A percentile compares a stretch with the other conserved stretches of the same genome.
These are phyloP conservation scores for Phytopythium chamaehyphon DNA, from an alignment of 352 stramenopile species.

Conservation along the genomic window DNA sequence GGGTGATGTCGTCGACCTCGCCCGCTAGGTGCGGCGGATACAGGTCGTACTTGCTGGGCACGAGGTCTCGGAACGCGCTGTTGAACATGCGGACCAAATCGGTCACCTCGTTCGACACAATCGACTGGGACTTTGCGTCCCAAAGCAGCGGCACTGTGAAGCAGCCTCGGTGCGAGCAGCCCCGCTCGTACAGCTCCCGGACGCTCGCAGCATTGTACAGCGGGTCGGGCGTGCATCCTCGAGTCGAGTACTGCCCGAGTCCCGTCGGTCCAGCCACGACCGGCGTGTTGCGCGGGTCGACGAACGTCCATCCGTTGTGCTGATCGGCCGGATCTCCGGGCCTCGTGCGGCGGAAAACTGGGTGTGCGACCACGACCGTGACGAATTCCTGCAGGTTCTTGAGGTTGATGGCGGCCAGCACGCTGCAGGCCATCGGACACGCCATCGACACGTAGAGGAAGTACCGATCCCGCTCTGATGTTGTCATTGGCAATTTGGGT, in stretches of 20 bases:
- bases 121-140: constrained; percentile 55
- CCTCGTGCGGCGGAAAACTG: constrained; percentile 20
- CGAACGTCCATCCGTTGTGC: constrained; percentile 16
- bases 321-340: constrained; percentile 22
- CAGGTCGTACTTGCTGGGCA: constrained; percentile 29
- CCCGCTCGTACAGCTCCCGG: constrained; percentile 35
- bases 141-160: constrained; percentile 74
- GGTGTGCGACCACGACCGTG: constrained; percentile 73
- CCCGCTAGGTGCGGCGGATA: constrained; percentile 38
- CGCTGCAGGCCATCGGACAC: constrained; percentile 63
- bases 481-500: too few relatives aligned
- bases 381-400: constrained; percentile 92
- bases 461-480: constrained; percentile 46
- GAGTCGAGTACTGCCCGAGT: constrained; percentile 14
- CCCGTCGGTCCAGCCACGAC: constrained; percentile 3
- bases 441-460: constrained; percentile 89
- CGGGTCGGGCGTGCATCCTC: constrained; percentile 14
- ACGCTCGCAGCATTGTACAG: constrained; percentile 18
- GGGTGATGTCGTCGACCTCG: constrained; percentile 59
- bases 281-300: constrained; percentile 7
- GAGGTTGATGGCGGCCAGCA: constrained; percentile 65
- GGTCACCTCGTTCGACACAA: constrained; percentile 76
- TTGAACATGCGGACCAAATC: constrained; percentile 68
- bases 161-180: constrained; percentile 5
- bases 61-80: constrained; percentile 32